phyloP scores from a whole-genome alignment of 257 asterid species.

The Solanum okadae region DNA sequence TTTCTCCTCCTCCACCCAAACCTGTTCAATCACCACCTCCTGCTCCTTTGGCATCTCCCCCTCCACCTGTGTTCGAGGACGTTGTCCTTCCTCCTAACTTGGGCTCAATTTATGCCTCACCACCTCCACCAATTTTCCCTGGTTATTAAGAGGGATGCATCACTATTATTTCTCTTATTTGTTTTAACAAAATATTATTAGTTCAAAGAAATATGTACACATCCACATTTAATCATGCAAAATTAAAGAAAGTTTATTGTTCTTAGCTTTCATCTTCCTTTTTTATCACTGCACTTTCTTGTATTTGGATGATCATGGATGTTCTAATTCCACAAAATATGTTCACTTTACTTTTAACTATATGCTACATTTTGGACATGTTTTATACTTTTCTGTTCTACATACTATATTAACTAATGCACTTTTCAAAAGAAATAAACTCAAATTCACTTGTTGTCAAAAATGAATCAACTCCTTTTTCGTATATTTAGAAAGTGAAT shows the following conservation, averaged over 20 bases:
- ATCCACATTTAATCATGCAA: not conserved
- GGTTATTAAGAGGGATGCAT: constrained; percentile 35
- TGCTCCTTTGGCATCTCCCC: constrained; percentile 19
- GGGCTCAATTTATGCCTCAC: constrained; percentile 35
- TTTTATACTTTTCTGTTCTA: not conserved
- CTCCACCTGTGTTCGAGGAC: constrained; percentile 19
- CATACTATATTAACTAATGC: not conserved
- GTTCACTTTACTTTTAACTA: not conserved
- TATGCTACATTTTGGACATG: not conserved
- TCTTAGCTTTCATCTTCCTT: not conserved
- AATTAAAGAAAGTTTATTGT: not conserved
- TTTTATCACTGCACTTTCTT: not conserved
- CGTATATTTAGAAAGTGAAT: not conserved
- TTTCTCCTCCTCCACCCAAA: not conserved
- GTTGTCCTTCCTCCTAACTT: constrained; percentile 31
- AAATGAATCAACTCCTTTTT: not conserved
- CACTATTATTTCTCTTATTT: not conserved
- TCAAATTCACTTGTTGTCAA: not conserved
- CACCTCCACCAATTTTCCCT: constrained; percentile 66
- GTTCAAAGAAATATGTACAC: not conserved
- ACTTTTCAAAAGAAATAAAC: not conserved
- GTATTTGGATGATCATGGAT: not conserved
- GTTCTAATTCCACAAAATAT: not conserved
- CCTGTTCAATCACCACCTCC: constrained; percentile 9
- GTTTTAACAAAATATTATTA: not conserved